Conservation (phyloP, 495 filamentous ascomycete genomes). For the Penicillium pulvis region DNA sequence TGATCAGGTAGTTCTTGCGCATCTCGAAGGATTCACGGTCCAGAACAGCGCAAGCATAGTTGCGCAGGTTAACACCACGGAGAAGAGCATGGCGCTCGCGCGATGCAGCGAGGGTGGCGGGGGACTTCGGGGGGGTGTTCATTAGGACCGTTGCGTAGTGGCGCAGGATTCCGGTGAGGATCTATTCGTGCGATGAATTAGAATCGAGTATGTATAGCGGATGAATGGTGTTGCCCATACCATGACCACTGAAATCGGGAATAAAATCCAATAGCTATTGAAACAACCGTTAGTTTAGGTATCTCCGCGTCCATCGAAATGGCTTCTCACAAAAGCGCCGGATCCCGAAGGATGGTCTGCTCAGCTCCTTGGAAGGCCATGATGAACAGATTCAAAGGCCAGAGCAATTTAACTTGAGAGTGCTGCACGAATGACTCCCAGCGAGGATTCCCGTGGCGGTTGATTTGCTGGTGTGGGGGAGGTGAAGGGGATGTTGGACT, state of each 20-base stretch:
- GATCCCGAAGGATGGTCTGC: slow-evolving; percentile 98
- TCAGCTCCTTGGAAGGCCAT: slow-evolving; percentile 83
- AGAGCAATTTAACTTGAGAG: slow-evolving; percentile 34
- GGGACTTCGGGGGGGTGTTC: slow-evolving; percentile 80
- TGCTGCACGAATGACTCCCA: not conserved
- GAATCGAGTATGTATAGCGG: not conserved
- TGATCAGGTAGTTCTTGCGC: slow-evolving; percentile 77
- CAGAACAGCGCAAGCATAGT: slow-evolving; percentile 69
- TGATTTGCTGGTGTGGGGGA: slow-evolving; percentile 11
- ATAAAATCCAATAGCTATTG: slow-evolving; percentile 92
- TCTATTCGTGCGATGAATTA: slow-evolving; percentile 49
- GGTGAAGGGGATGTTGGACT: slow-evolving; percentile 18
- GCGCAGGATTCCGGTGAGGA: slow-evolving; percentile 91
- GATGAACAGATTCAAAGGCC: slow-evolving; percentile 59
- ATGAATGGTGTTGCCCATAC: slow-evolving; percentile 45
- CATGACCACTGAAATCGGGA: slow-evolving; percentile 97
- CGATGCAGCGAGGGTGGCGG: slow-evolving; percentile 69
- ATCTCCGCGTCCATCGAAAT: slow-evolving; percentile 7
- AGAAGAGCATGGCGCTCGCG: slow-evolving; percentile 87
- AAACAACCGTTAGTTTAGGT: slow-evolving; percentile 20
- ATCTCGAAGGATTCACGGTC: slow-evolving; percentile 72
- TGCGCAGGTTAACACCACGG: slow-evolving; percentile 82
- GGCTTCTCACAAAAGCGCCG: slow-evolving; percentile 82
- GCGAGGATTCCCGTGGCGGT: slow-evolving; percentile 6
- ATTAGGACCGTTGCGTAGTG: slow-evolving; percentile 94